A percentile compares a stretch with the other conserved stretches of the same genome.
These are phyloP conservation scores for Yamadazyma kitorensis DNA, from an alignment of 805 yeast genomes.

Conservation along the genomic window DNA sequence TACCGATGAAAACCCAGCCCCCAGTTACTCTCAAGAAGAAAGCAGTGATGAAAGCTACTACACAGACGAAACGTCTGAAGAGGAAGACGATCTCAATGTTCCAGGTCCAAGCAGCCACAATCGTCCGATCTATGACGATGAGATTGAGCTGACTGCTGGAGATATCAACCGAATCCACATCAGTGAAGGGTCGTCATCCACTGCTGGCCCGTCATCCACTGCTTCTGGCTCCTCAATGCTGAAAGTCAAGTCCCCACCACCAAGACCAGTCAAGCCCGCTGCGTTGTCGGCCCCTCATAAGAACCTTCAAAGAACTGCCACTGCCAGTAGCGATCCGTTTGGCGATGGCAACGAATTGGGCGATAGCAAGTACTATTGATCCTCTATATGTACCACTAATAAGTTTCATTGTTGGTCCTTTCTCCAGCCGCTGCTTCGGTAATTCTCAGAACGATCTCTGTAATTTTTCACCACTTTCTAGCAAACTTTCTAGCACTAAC, in stretches of 20 bases:
- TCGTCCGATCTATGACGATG: slow-evolving; percentile 8
- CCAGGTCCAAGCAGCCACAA: too few species aligned
- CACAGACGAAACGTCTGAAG: slow-evolving; percentile 33
- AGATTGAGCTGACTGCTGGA: slow-evolving; percentile 17
- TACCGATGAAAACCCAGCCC: slow-evolving; percentile 38
- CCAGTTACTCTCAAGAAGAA: slow-evolving; percentile 26
- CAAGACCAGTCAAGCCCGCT: slow-evolving; percentile 25
- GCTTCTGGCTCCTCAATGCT: too few species aligned
- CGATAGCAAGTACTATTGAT: background rate
- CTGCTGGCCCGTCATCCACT: background rate
- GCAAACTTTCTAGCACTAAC: too few species aligned
- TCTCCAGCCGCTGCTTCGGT: background rate
- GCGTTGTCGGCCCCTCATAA: slow-evolving; percentile 10
- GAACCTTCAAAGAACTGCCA: slow-evolving; percentile 19
- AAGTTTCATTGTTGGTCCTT: too few species aligned
- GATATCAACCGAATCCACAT: slow-evolving; percentile 11
- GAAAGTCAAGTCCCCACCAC: slow-evolving; percentile 23
- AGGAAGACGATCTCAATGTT: slow-evolving; percentile 40
- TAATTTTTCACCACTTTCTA: too few species aligned
- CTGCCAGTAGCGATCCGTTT: slow-evolving; percentile 36
- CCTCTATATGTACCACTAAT: background rate
- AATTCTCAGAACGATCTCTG: too few species aligned
- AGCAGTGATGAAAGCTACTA: slow-evolving; percentile 38
- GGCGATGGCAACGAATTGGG: slow-evolving; percentile 30
- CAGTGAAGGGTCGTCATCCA: slow-evolving; percentile 4